phyloP scores from a whole-genome alignment of 768 basidiomycete species.

The Naematelia aurantialba region DNA sequence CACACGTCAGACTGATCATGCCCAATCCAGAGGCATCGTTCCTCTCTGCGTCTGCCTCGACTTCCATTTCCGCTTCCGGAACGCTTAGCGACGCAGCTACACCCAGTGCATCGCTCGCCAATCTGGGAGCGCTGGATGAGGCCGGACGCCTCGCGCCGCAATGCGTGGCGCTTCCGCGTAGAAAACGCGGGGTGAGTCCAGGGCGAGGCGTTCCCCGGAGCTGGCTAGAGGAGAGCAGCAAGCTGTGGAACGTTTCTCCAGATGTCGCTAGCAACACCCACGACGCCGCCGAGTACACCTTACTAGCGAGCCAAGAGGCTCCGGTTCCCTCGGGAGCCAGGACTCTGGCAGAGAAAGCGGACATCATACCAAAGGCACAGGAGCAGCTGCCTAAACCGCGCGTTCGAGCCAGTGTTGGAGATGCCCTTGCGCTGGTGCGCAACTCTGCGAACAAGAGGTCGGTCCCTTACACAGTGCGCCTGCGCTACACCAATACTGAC shows the following conservation, averaged over 20 bases:
- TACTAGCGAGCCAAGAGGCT: neutral
- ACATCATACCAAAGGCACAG: no score
- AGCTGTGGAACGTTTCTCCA: slow-evolving; percentile 8
- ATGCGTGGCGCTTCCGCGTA: neutral
- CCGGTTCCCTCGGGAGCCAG: neutral
- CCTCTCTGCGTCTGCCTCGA: no score
- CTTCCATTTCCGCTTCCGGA: no score
- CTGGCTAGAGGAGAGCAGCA: slow-evolving; percentile 9
- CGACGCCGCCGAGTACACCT: neutral
- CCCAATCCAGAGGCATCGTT: slow-evolving; percentile 8
- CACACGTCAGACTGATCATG: slow-evolving; percentile 9
- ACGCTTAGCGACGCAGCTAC: neutral
- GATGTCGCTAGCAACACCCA: neutral
- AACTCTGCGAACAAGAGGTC: neutral
- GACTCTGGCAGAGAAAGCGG: neutral
- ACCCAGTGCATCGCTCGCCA: neutral
- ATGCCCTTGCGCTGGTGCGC: neutral
- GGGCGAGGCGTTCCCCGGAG: neutral
- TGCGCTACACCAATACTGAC: no score
- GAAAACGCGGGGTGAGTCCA: slow-evolving; percentile 1
- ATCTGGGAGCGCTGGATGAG: neutral
- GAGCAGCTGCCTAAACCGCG: neutral
- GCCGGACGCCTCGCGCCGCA: neutral
- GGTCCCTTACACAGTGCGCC: neutral
- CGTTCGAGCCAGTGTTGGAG: neutral